Evolutionary conservation across 169 alveolate genomes (phyloP).

Genomic region (Plasmodium vivax): DNA sequence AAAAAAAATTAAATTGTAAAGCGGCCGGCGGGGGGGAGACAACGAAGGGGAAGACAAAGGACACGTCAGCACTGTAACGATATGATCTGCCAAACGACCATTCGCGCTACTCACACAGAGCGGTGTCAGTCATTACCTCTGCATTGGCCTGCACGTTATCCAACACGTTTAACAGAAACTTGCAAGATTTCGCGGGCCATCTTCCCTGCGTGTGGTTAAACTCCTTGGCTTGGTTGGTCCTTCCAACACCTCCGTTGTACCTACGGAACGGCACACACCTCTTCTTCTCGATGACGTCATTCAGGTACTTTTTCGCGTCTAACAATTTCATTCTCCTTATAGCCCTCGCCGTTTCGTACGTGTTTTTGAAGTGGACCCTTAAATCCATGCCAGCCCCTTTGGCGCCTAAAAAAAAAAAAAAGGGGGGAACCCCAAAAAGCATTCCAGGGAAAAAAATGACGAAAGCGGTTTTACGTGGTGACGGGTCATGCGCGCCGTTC

Average conservation of each 20-base stretch:
- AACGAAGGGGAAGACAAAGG: conserved; percentile 19
- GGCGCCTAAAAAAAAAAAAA: conserved; percentile 35
- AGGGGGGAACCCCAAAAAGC: background rate
- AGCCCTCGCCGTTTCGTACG: conserved; percentile 97
- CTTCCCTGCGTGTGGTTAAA: conserved; percentile 96
- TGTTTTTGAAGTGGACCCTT: conserved; percentile 96
- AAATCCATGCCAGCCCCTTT: conserved; percentile 88
- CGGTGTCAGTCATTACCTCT: conserved; percentile 84
- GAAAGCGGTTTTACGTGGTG: background rate
- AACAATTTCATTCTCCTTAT: conserved; percentile 94
- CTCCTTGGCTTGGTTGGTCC: conserved; percentile 97
- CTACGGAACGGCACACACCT: conserved; percentile 97
- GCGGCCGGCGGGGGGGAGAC: background rate
- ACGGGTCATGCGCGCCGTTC: background rate
- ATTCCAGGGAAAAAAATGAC: background rate
- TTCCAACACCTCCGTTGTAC: conserved; percentile 97
- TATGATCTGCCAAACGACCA: conserved; percentile 59
- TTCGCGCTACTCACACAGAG: conserved; percentile 14
- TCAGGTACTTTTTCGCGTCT: conserved; percentile 94
- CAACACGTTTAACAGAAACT: conserved; percentile 92
- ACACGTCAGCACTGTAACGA: background rate
- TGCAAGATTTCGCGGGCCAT: conserved; percentile 98
- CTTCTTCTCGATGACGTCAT: conserved; percentile 96
- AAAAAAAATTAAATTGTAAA: conserved; percentile 27
- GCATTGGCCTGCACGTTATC: conserved; percentile 96